phyloP scores from a whole-genome alignment of 2,329 filamentous ascomycete species.

The Aureobasidium mangrovei region DNA sequence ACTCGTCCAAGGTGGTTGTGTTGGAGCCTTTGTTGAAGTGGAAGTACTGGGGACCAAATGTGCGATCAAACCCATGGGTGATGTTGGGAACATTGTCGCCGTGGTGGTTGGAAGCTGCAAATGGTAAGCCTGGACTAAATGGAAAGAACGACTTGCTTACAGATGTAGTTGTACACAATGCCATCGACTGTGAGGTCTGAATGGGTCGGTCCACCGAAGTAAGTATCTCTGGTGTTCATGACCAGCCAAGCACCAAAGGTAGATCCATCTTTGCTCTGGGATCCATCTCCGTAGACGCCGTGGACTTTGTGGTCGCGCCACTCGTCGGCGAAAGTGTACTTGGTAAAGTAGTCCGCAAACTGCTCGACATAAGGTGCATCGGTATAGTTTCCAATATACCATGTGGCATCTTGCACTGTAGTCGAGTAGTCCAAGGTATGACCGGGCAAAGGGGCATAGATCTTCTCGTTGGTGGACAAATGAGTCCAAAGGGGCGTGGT shows the following conservation, averaged over 20 bases:
- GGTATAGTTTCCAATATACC: slow-evolving; percentile 48
- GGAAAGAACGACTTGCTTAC: slow-evolving; percentile 17
- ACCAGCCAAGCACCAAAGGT: slow-evolving; percentile 55
- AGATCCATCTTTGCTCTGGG: slow-evolving; percentile 40
- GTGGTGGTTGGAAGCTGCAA: slow-evolving; percentile 49
- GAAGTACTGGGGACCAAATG: slow-evolving; percentile 56
- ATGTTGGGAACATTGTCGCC: slow-evolving; percentile 56
- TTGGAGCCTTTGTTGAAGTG: slow-evolving; percentile 51
- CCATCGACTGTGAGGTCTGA: slow-evolving; percentile 56
- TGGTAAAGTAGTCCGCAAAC: slow-evolving; percentile 55
- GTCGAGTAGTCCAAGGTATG: slow-evolving; percentile 28
- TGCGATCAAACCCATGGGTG: slow-evolving; percentile 55
- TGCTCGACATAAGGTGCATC: slow-evolving; percentile 46
- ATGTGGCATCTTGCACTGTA: slow-evolving; percentile 56
- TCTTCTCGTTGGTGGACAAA: slow-evolving; percentile 47
- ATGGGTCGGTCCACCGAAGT: slow-evolving; percentile 53
- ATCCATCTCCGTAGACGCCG: slow-evolving; percentile 46
- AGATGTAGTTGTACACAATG: slow-evolving; percentile 56
- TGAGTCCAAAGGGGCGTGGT: slow-evolving; percentile 55
- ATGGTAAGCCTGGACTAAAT: not conserved
- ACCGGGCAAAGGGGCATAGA: slow-evolving; percentile 46
- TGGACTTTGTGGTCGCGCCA: slow-evolving; percentile 53
- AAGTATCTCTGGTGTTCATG: slow-evolving; percentile 56
- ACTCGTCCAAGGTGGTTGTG: slow-evolving; percentile 37
- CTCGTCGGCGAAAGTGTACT: slow-evolving; percentile 53